A percentile compares a stretch with the other conserved stretches of the same genome.
phyloP scores from a whole-genome alignment of 371 early-diverging fungal genomes.

The Blakeslea trispora region DNA sequence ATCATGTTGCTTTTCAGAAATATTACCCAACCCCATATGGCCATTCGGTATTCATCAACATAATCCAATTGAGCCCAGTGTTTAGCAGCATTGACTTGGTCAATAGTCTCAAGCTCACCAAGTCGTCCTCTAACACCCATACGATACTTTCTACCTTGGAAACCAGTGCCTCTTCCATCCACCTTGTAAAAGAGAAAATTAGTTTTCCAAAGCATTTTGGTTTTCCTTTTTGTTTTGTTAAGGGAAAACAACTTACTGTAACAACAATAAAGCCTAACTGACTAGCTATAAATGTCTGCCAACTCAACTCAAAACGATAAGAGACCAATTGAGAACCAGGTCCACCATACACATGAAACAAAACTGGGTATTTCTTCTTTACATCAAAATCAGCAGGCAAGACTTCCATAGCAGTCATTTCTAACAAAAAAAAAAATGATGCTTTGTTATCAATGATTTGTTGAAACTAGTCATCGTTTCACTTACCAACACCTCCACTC shows the following conservation, averaged over 20 bases:
- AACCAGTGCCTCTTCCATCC: conserved; percentile 90
- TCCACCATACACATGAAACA: conserved; percentile 92
- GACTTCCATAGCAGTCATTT: conserved; percentile 85
- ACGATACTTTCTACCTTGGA: conserved; percentile 81
- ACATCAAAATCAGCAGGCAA: conserved; percentile 85
- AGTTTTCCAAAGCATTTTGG: no score
- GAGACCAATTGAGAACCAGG: conserved; percentile 89
- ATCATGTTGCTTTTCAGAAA: conserved; percentile 8
- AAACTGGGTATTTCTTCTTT: conserved; percentile 75
- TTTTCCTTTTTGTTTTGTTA: no score
- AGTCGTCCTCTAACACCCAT: conserved; percentile 71
- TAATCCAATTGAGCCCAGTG: conserved; percentile 67
- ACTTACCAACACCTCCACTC: conserved; percentile 57
- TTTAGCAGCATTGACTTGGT: conserved; percentile 84
- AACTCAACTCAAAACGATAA: conserved; percentile 68
- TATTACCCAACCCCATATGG: conserved; percentile 95
- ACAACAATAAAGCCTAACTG: conserved; percentile 69
- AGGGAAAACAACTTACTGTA: conserved; percentile 36
- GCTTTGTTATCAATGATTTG: not conserved
- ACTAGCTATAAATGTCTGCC: conserved; percentile 72
- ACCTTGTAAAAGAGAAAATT: conserved; percentile 33
- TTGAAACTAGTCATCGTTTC: not conserved
- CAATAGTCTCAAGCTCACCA: conserved; percentile 80
- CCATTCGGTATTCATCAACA: conserved; percentile 77
- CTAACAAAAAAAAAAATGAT: conserved; percentile 29